Evolutionary conservation across 2,329 filamentous ascomycete genomes (phyloP), one percentile per base, ranked within the genome.

Genomic region (Seiridium unicorne): DNA sequence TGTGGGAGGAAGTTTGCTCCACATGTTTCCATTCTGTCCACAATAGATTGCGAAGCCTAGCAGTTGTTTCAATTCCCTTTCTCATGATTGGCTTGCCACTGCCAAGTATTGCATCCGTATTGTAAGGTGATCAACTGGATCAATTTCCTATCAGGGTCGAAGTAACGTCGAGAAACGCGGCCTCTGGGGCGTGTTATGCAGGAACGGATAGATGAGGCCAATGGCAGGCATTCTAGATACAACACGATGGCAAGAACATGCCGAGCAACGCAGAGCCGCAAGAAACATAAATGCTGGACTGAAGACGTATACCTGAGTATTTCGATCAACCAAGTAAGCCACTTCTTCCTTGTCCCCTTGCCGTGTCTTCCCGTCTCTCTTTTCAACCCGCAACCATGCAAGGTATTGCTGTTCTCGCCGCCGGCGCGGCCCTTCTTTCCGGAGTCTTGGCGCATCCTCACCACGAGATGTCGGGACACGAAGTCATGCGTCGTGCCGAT

Each of bases 401-500:
- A 35, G 46, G 13, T 35, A 32, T 42, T 35, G 32, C 44, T 38
- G 34, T 51, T 35, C 55, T 58, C 26, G 32, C 46, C 34, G 46
- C 55, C n/a, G 49, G 57, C 35, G 55, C 59, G 18, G 53, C 58
- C 48, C 59, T 65, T 54, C 59, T 66, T 13, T 61, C 62, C 10
- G 56, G 44, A 18, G 61, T 57, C 32, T 9, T 63, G 9, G 64
- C 64, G 26, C 64, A 66, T 44, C 57, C 65, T 4, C 51, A 64
- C 46, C 55, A 58, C 26, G 51, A 53, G 9, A 53, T 64, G 18
- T 62, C 64, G 26, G 48, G 48, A 31, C 54, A 60, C n/a, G 65
- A 69, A 51, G 32, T 67, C 9, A 48, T 59, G 38, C 65, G 64
- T 36, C 62, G 64, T 10, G 51, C 56, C 58, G 60, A 35, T 7